Evolutionary conservation across 495 filamentous ascomycete species (phyloP), one percentile per base, ranked within the genome.

Genomic region (Tuber melanosporum): DNA sequence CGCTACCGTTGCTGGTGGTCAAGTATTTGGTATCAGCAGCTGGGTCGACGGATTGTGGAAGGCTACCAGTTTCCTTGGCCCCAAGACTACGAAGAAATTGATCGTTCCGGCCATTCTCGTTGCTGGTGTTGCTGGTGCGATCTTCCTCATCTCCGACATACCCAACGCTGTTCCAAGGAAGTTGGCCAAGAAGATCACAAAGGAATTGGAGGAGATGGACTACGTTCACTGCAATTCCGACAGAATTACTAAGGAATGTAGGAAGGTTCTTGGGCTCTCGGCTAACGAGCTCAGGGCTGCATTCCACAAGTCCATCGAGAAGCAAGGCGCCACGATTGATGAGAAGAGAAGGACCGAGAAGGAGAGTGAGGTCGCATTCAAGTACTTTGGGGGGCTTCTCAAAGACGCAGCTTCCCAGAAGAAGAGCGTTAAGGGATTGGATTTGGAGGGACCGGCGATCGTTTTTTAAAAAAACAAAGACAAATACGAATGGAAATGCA

Each of bases 41-140:
- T 97, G 95, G 92, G 85, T 98, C 73, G 95, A 98, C 83, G 92
- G 94, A 74, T 90, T 92, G 6, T 84, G 98, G 46, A 93, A 91
- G 78, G 91, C 91, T 36, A 90, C 89, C 36, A 93, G 91, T 75
- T 84, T 97, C 71, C 84, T 98, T 70, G 95, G 96, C n/a, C 89
- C 90, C 45, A 91, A 93, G 78, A 97, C 95, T 78, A 79, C 97
- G 73, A 89, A 94, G 77, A 90, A 89, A 71, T 86, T 99, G 73
- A 90, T 97, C 78, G 82, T 98, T 62, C 96, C 96, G 44, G 91
- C 92, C 76, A 83, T 95, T 49, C 82, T 95, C 73, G 87, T 91
- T 78, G 90, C 91, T 82, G 91, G 94, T 96, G 86, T 89, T 74
- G 88, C 94, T 62, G 91, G 92, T 73, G 86, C 90, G 19, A 91